These are phyloP conservation scores for Lanzia echinophila DNA, from an alignment of 2,329 filamentous ascomycete genomes.

Conservation along the genomic window DNA sequence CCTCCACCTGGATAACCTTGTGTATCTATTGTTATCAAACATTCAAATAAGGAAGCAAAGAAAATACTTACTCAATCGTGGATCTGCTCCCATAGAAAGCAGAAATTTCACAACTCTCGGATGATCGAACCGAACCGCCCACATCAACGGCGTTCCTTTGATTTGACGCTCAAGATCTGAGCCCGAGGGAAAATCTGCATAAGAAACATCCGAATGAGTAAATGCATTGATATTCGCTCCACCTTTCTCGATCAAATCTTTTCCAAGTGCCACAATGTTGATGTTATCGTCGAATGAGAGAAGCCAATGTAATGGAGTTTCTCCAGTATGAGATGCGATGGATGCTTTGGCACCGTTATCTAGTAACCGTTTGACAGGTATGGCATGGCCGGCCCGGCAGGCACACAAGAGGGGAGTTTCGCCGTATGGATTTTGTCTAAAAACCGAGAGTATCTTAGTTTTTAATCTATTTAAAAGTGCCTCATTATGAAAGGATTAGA, in stretches of 20 bases:
- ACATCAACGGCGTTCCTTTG: not conserved
- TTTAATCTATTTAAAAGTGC: too few relatives aligned
- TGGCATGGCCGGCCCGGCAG: not conserved
- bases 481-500: too few relatives aligned
- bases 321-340: not conserved
- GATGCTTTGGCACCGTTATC: not conserved
- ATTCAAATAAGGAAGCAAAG: too few relatives aligned
- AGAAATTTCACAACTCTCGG: not conserved
- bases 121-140: not conserved
- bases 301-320: constrained; percentile 3
- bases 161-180: constrained; percentile 1
- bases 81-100: not conserved
- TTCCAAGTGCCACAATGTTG: not conserved
- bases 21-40: too few relatives aligned
- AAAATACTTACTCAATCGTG: not conserved
- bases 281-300: not conserved
- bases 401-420: constrained; percentile 3
- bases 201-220: not conserved
- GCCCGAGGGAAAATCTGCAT: not conserved
- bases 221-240: not conserved
- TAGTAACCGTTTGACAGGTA: not conserved
- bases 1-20: not conserved
- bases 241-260: constrained; percentile 2
- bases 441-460: not conserved
- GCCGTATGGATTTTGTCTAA: not conserved